Conservation (phyloP, 805 yeast species). For the Kluyveromyces aestuarii region DNA sequence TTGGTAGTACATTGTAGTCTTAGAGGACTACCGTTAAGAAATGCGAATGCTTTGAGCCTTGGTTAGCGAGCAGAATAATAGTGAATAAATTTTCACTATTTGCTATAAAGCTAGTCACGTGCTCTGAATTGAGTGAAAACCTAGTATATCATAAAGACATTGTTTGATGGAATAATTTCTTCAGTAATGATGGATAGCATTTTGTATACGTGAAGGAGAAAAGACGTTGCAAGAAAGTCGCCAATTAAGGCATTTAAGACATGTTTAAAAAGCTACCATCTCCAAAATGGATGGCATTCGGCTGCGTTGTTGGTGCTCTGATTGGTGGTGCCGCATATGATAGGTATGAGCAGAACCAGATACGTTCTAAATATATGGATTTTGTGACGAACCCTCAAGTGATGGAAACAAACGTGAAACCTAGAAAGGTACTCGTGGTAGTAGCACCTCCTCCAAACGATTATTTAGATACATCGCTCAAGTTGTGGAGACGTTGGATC, state of each 20-base stretch:
- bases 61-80: too few relatives aligned
- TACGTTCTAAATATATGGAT: slow-evolving; percentile 52
- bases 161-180: too few relatives aligned
- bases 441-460: slow-evolving; percentile 98
- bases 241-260: background rate
- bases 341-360: slow-evolving; percentile 56
- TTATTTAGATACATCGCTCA: slow-evolving; percentile 63
- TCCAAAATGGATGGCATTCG: slow-evolving; percentile 87
- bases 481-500: slow-evolving; percentile 64
- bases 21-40: too few relatives aligned
- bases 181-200: too few relatives aligned
- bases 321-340: slow-evolving; percentile 80
- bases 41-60: too few relatives aligned
- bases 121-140: too few relatives aligned
- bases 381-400: slow-evolving; percentile 47
- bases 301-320: slow-evolving; percentile 55
- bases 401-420: slow-evolving; percentile 41
- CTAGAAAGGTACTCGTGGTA: slow-evolving; percentile 73
- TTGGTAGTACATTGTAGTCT: too few relatives aligned
- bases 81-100: too few relatives aligned
- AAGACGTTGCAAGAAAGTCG: background rate
- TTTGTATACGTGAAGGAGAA: background rate
- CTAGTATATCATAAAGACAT: too few relatives aligned
- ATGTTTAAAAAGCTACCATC: slow-evolving; percentile 48
- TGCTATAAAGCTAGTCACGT: too few relatives aligned